Percentiles rank a stretch among this genome's conserved stretches.
Conservation (phyloP, 148 eudicot species). For the Heliamphora exappendiculata region DNA sequence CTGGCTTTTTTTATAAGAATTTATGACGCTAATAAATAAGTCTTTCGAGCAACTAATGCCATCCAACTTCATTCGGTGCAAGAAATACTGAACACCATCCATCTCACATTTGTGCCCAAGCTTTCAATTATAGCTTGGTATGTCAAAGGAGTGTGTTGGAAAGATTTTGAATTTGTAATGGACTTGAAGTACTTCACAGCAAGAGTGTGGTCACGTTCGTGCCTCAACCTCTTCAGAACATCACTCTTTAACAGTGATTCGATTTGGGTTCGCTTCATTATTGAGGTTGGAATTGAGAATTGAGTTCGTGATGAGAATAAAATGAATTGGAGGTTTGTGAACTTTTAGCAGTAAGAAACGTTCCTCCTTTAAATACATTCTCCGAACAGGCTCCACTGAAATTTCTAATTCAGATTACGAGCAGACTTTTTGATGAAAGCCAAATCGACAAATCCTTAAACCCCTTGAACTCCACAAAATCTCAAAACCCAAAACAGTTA, state of each 20-base stretch:
- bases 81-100: slow-evolving; percentile 68
- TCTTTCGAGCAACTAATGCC: slow-evolving; percentile 62
- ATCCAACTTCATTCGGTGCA: slow-evolving; percentile 75
- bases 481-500: no score
- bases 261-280: slow-evolving; percentile 13
- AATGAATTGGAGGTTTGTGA: slow-evolving; percentile 61
- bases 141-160: slow-evolving; percentile 64
- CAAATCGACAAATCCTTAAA: no score
- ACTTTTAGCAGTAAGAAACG: slow-evolving; percentile 59
- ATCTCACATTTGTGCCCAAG: slow-evolving; percentile 50
- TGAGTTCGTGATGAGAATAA: slow-evolving; percentile 56
- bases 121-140: slow-evolving; percentile 61
- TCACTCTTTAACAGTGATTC: slow-evolving; percentile 34
- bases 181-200: slow-evolving; percentile 64
- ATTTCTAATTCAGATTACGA: slow-evolving; percentile 4
- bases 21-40: slow-evolving; percentile 57
- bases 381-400: neutral
- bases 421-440: no score
- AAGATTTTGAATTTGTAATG: slow-evolving; percentile 40
- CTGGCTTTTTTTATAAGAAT: slow-evolving; percentile 40
- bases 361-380: slow-evolving; percentile 72
- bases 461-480: no score
- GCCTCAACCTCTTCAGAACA: slow-evolving; percentile 43
- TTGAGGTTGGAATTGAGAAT: slow-evolving; percentile 14
- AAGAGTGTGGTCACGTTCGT: slow-evolving; percentile 36